phyloP scores from a whole-genome alignment of 2,329 filamentous ascomycete genomes.

The Coniochaeta prunicola region DNA sequence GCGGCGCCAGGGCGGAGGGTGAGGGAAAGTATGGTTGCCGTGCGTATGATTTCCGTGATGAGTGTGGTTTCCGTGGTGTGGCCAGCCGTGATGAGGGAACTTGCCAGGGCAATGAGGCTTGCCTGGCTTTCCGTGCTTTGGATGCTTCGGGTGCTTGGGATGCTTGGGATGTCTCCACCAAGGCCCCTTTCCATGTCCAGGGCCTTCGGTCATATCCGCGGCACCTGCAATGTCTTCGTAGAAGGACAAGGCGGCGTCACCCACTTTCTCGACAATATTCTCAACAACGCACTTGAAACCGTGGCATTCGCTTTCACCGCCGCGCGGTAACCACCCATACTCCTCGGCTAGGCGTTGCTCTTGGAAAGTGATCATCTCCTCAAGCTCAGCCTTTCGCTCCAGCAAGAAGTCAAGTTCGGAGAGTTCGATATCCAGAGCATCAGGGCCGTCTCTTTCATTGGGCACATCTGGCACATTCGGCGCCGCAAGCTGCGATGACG shows the following conservation, averaged over 20 bases:
- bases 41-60: constrained; percentile 15
- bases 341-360: constrained; percentile 29
- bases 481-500: not conserved
- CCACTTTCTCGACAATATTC: constrained; percentile 29
- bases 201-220: constrained; percentile 8
- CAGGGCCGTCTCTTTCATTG: not conserved
- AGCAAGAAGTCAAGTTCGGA: constrained; percentile 35
- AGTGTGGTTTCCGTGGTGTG: constrained; percentile 8
- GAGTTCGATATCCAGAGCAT: constrained; percentile 31
- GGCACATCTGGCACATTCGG: not conserved
- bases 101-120: constrained; percentile 1
- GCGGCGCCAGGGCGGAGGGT: constrained; percentile 9
- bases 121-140: constrained; percentile 10
- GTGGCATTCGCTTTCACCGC: constrained; percentile 23
- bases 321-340: constrained; percentile 16
- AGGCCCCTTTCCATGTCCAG: constrained; percentile 10
- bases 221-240: constrained; percentile 18
- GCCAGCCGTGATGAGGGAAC: constrained; percentile 8
- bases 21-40: constrained; percentile 17
- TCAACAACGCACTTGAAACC: constrained; percentile 35
- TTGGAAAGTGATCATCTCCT: constrained; percentile 33
- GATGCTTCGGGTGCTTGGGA: constrained; percentile 10
- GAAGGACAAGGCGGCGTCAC: constrained; percentile 24
- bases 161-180: constrained; percentile 5
- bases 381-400: constrained; percentile 31